Evolutionary conservation across 805 yeast genomes (phyloP).

Genomic region (Yamadazyma akitaensis): DNA sequence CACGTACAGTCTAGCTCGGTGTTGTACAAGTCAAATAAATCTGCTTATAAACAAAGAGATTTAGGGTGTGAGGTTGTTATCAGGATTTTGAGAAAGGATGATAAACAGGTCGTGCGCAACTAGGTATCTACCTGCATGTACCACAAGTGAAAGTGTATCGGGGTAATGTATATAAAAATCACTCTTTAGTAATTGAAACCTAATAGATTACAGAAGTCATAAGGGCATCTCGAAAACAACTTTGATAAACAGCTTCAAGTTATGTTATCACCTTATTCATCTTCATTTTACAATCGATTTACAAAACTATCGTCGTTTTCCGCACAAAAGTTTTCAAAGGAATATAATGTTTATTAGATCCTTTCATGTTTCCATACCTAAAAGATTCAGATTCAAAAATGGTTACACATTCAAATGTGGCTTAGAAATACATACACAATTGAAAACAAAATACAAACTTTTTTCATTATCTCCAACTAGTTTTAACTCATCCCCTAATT

Average conservation of each 20-base stretch:
- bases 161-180: too few relatives aligned
- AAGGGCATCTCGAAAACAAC: too few relatives aligned
- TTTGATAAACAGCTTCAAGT: too few relatives aligned
- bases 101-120: conserved; percentile 4
- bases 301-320: background rate
- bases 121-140: background rate
- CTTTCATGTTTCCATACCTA: background rate
- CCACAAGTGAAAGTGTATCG: too few relatives aligned
- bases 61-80: conserved; percentile 6
- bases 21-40: background rate
- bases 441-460: conserved; percentile 68
- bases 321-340: conserved; percentile 1
- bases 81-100: conserved; percentile 4
- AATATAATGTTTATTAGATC: background rate
- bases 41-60: conserved; percentile 1
- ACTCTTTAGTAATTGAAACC: too few relatives aligned
- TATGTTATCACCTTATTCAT: background rate
- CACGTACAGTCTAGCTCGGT: background rate
- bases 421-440: conserved; percentile 89
- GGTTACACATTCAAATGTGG: conserved; percentile 65
- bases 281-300: background rate
- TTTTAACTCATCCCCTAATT: conserved; percentile 58
- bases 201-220: too few relatives aligned
- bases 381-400: conserved; percentile 7
- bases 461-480: conserved; percentile 57